Percentiles rank a stretch among this genome's conserved stretches.
Conservation (phyloP, 139 green algal species). For the Protoeuglena noctilucae region DNA sequence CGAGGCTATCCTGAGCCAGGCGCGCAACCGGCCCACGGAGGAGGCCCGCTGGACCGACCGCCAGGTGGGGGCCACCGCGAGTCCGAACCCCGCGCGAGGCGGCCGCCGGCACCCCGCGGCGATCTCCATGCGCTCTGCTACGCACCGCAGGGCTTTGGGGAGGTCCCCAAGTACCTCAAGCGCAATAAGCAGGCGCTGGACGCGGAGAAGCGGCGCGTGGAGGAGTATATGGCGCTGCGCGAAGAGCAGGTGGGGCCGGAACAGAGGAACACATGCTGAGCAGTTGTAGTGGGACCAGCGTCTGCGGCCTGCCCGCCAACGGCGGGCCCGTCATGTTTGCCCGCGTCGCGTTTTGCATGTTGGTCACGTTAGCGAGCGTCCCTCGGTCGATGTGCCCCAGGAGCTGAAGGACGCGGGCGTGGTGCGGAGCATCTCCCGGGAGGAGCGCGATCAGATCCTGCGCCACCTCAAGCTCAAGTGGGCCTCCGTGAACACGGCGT, state of each 20-base stretch:
- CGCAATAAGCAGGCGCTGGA: conserved; percentile 43
- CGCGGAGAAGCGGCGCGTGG: conserved; percentile 39
- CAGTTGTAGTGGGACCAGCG: too few species aligned
- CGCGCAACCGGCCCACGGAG: conserved; percentile 21
- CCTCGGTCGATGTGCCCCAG: too few species aligned
- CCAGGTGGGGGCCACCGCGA: too few species aligned
- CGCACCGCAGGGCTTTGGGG: conserved; percentile 53
- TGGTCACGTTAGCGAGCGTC: too few species aligned
- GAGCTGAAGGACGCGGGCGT: conserved; percentile 15
- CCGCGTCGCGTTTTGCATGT: too few species aligned
- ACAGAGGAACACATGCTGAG: conserved; percentile 10
- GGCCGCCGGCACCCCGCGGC: too few species aligned
- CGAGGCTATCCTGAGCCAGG: conserved; percentile 39
- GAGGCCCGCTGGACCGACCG: conserved; percentile 19
- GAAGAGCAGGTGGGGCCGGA: conserved; percentile 21
- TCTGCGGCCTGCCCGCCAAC: too few species aligned
- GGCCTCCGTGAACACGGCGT: conserved; percentile 55
- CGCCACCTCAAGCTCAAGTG: conserved; percentile 72
- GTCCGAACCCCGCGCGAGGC: too few species aligned
- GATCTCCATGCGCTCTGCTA: too few species aligned
- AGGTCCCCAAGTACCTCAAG: conserved; percentile 62
- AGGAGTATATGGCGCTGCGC: conserved; percentile 32
- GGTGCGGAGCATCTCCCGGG: not conserved
- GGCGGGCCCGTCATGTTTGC: too few species aligned
- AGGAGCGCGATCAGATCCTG: conserved; percentile 47